Evolutionary conservation across 75 land plant genomes (phyloP), one percentile per base, ranked within the genome.

Genomic region (Azolla pinnata): DNA sequence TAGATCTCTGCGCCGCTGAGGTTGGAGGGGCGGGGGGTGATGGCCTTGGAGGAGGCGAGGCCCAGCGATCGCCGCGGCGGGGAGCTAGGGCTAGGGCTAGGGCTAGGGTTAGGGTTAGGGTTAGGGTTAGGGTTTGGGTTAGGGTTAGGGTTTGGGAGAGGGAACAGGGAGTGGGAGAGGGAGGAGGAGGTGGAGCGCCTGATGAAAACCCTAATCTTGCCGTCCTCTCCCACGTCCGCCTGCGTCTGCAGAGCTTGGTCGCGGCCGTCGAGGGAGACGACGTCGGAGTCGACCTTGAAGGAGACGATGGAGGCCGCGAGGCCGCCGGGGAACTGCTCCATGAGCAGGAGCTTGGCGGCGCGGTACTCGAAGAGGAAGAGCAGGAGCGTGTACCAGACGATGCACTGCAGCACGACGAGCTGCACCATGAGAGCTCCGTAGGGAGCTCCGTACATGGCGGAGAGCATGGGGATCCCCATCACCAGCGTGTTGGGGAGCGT

Each of bases 401-500:
- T 81, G 57, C 92, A 83, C 59, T 90, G 97, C 1, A 90, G 73
- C 7, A 90, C 97, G 17, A 90, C 97, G 26, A 89, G 77, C 47
- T 90, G 96, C 23, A 90, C 87, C 79, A 87, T 83, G 28, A 90
- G 69, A 44, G 52, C 53, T 1, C 92, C 97, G 0, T 81, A 68
- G 33, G n/a, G 16, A 0, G 65, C 63, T 2, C 92, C 97, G 42
- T 90, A 90, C 97, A 90, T 90, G 12, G 92, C 97, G 48, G 82
- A 71, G 35, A 90, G 57, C 32, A 90, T 62, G 10, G 97, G 97
- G 29, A 87, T 90, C 28, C 97, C 97, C 97, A 90, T 90, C 44
- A 90, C 97, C 17, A 90, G 79, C 4, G 97, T 90, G 76, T 90
- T 90, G 34, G 97, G 97, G 14, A 90, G 79, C 14, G 92, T 90